Percentiles rank a stretch among this genome's conserved stretches.
Evolutionary conservation across 306 rosid species (phyloP).

Genomic region (Rosa chinensis): DNA sequence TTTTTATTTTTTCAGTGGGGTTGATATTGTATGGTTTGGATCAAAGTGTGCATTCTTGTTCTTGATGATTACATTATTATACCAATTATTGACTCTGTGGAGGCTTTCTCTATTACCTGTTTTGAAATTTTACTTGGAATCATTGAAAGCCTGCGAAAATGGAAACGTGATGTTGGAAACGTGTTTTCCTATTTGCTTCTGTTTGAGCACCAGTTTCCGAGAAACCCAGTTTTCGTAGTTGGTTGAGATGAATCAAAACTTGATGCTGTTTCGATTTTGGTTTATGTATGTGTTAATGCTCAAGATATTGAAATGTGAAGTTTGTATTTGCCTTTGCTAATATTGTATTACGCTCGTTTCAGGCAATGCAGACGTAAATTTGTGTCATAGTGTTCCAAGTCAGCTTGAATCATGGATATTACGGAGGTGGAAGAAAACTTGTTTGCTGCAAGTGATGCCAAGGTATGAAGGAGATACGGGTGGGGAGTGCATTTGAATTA

Average conservation of each 20-base stretch:
- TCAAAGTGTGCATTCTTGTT: constrained; percentile 5
- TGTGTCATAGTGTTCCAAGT: constrained; percentile 14
- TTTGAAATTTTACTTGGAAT: background rate
- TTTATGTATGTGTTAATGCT: background rate
- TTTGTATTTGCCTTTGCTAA: constrained; percentile 18
- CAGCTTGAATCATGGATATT: constrained; percentile 61
- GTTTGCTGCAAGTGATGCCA: constrained; percentile 79
- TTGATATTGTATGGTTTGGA: constrained; percentile 14
- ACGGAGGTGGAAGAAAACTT: constrained; percentile 75
- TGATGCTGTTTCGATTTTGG: background rate
- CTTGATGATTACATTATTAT: no score
- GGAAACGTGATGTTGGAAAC: background rate
- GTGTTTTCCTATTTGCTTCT: background rate
- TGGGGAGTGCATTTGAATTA: background rate
- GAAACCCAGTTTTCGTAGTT: background rate
- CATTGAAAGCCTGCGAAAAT: background rate
- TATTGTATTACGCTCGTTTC: constrained; percentile 11
- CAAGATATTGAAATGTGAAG: background rate
- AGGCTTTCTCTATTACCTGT: background rate
- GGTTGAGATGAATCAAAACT: background rate
- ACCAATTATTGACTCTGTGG: background rate
- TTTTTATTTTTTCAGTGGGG: constrained; percentile 5
- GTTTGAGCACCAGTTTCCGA: background rate
- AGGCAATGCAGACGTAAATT: constrained; percentile 45
- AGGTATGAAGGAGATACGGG: constrained; percentile 46